phyloP scores from a whole-genome alignment of 441 rosid species.

The Gossypium schwendimanii region DNA sequence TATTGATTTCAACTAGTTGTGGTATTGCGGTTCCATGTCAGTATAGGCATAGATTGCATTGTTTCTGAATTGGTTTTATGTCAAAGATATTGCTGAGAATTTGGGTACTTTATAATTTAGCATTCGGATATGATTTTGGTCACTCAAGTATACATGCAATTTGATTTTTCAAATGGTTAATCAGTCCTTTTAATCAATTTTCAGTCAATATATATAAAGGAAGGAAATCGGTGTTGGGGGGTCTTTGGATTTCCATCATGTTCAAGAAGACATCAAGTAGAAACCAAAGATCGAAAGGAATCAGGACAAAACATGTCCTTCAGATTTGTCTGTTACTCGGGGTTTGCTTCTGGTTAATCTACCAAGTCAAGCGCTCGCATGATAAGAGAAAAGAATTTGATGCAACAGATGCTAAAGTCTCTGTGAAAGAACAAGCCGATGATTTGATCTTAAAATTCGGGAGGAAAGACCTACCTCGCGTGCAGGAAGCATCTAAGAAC shows the following conservation, averaged over 20 bases:
- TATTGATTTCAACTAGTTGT: not conserved
- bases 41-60: not conserved
- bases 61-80: not conserved
- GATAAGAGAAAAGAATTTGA: slow-evolving; percentile 67
- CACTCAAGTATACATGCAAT: not conserved
- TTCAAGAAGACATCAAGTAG: slow-evolving; percentile 59
- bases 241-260: slow-evolving; percentile 34
- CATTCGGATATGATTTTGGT: not conserved
- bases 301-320: slow-evolving; percentile 54
- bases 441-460: slow-evolving; percentile 35
- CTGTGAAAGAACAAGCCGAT: slow-evolving; percentile 17
- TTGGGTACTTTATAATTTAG: not conserved
- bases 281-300: slow-evolving; percentile 61
- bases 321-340: slow-evolving; percentile 44
- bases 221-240: slow-evolving; percentile 9
- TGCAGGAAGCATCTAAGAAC: slow-evolving; percentile 15
- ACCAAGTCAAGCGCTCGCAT: slow-evolving; percentile 82
- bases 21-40: not conserved
- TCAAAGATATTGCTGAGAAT: not conserved
- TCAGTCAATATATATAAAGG: not conserved
- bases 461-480: slow-evolving; percentile 17
- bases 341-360: slow-evolving; percentile 78
- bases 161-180: not conserved
- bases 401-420: slow-evolving; percentile 36
- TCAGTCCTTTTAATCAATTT: not conserved